A percentile compares a stretch with the other conserved stretches of the same genome.
Conservation (phyloP, 2,329 filamentous ascomycete genomes). For the Ustulina deusta region DNA sequence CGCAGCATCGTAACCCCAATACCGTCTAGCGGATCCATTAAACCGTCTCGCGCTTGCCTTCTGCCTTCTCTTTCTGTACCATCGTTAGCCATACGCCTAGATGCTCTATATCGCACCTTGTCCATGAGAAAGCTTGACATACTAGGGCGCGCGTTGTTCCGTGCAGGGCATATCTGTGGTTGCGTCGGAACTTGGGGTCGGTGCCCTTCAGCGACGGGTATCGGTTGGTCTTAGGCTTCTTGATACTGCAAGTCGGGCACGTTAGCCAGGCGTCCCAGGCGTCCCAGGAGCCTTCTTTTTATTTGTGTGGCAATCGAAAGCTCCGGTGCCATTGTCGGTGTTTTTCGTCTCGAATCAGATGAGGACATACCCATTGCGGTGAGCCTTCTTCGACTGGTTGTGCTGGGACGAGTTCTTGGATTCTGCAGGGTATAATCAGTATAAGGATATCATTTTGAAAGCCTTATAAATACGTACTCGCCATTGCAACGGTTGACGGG, state of each 20-base stretch:
- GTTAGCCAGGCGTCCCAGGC: slow-evolving; percentile 37
- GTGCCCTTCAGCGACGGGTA: slow-evolving; percentile 99
- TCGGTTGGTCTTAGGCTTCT: slow-evolving; percentile 99
- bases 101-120: neutral
- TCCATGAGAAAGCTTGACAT: slow-evolving; percentile 57
- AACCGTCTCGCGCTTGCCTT: slow-evolving; percentile 91
- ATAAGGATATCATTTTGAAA: neutral
- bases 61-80: slow-evolving; percentile 88
- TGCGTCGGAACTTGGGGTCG: slow-evolving; percentile 99
- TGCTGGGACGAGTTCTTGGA: slow-evolving; percentile 99
- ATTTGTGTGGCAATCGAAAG: neutral
- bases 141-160: slow-evolving; percentile 98
- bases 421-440: slow-evolving; percentile 69
- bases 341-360: slow-evolving; percentile 20
- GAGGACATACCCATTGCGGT: slow-evolving; percentile 92
- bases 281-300: too few species aligned
- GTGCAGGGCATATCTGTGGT: slow-evolving; percentile 99
- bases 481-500: slow-evolving; percentile 67
- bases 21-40: slow-evolving; percentile 55
- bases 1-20: slow-evolving; percentile 46
- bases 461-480: slow-evolving; percentile 67
- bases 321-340: neutral
- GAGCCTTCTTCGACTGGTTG: slow-evolving; percentile 98
- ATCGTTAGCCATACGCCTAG: slow-evolving; percentile 38
- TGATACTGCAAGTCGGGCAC: slow-evolving; percentile 76